These are phyloP conservation scores for Populus alba DNA, from an alignment of 345 rosid species.

Conservation along the genomic window DNA sequence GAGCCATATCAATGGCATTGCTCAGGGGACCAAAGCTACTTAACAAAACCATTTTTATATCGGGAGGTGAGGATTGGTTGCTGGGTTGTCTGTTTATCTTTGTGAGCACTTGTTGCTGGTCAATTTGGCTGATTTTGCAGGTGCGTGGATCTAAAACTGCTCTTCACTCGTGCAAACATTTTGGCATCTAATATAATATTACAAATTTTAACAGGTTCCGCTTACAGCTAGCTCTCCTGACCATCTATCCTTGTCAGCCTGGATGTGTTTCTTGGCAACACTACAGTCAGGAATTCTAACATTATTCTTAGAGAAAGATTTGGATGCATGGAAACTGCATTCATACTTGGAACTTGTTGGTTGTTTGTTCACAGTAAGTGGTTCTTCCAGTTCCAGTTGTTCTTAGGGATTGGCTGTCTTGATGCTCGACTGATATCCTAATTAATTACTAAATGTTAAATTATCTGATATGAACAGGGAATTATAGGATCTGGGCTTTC, in stretches of 20 bases:
- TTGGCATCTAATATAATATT: too few species aligned
- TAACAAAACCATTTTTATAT: slow-evolving; percentile 30
- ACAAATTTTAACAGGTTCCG: slow-evolving; percentile 44
- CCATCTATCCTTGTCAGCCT: slow-evolving; percentile 59
- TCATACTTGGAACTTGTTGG: slow-evolving; percentile 43
- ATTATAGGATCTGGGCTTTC: slow-evolving; percentile 48
- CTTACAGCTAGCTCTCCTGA: slow-evolving; percentile 51
- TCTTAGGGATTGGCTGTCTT: neutral
- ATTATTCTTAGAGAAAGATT: slow-evolving; percentile 46
- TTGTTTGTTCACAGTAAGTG: slow-evolving; percentile 46
- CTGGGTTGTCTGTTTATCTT: slow-evolving; percentile 60
- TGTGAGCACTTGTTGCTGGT: slow-evolving; percentile 63
- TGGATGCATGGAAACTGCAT: slow-evolving; percentile 47
- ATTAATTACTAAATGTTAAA: neutral
- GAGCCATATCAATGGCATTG: slow-evolving; percentile 65
- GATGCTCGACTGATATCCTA: neutral
- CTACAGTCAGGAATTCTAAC: slow-evolving; percentile 51
- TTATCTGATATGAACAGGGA: slow-evolving; percentile 34
- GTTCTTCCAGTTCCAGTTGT: neutral
- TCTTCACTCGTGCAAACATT: neutral
- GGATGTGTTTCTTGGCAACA: slow-evolving; percentile 69
- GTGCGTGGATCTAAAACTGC: slow-evolving; percentile 25
- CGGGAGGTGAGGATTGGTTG: slow-evolving; percentile 41
- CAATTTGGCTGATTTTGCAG: slow-evolving; percentile 72
- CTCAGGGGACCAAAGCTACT: slow-evolving; percentile 70